Percentiles rank a stretch among this genome's conserved stretches.
Conservation (phyloP, 23 red algal species). For the Gracilaria domingensis region DNA sequence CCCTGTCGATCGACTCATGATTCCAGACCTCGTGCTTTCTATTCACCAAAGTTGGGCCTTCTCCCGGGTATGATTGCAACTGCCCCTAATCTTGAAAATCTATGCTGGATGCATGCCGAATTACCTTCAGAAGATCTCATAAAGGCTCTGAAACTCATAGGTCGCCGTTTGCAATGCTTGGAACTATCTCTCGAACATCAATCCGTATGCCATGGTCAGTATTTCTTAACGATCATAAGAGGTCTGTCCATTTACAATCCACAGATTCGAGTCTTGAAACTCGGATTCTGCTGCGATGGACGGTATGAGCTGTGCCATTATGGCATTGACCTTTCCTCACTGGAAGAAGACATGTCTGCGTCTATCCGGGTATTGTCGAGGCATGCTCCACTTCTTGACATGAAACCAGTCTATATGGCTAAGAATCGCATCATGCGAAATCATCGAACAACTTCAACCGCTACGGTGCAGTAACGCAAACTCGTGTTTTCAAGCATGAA, state of each 20-base stretch:
- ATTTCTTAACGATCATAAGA: not conserved
- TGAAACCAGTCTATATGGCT: not conserved
- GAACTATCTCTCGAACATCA: conserved; percentile 3
- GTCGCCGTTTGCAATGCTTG: not conserved
- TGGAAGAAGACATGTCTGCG: not conserved
- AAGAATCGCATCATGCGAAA: conserved; percentile 14
- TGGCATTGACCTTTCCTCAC: not conserved
- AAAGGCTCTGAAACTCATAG: not conserved
- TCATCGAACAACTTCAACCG: not conserved
- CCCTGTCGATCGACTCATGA: not conserved
- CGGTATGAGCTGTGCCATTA: not conserved
- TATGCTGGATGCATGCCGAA: not conserved
- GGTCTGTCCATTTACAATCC: not conserved
- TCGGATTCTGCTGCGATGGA: conserved; percentile 3
- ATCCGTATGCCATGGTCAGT: not conserved
- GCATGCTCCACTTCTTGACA: conserved; percentile 5
- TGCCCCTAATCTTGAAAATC: not conserved
- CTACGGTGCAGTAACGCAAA: not conserved
- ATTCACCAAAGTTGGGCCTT: not conserved
- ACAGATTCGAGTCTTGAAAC: not conserved
- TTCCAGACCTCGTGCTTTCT: not conserved
- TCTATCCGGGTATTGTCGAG: not conserved
- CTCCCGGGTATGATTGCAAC: not conserved
- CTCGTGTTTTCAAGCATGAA: too few relatives aligned
- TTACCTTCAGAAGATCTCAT: not conserved